A percentile compares a stretch with the other conserved stretches of the same genome.
Conservation (phyloP, 1,284 basidiomycete genomes). For the Ganoderma lingzhi region DNA sequence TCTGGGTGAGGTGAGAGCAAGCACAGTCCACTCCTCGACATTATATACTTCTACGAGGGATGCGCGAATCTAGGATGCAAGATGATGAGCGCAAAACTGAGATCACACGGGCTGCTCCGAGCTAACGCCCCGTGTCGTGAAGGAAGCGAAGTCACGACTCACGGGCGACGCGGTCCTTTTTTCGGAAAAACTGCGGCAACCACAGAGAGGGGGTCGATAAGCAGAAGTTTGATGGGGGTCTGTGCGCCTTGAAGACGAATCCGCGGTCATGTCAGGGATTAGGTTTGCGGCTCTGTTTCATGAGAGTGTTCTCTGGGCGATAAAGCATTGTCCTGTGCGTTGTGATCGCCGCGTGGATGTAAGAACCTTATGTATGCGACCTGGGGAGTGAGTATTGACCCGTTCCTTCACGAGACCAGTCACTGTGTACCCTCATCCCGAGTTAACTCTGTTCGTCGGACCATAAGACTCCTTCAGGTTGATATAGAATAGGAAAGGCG, state of each 20-base stretch:
- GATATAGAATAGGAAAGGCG: neutral
- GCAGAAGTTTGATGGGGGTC: slow-evolving; percentile 8
- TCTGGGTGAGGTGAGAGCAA: slow-evolving; percentile 23
- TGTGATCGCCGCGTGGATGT: neutral
- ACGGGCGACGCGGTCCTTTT: slow-evolving; percentile 33
- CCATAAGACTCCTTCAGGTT: neutral
- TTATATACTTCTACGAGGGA: slow-evolving; percentile 29
- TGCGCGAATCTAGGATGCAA: slow-evolving; percentile 25
- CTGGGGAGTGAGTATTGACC: neutral
- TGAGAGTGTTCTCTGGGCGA: neutral
- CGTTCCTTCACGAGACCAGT: neutral
- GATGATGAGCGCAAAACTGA: slow-evolving; percentile 21
- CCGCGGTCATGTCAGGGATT: slow-evolving; percentile 1
- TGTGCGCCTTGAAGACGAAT: neutral
- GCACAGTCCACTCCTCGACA: slow-evolving; percentile 10
- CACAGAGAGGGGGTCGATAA: slow-evolving; percentile 29
- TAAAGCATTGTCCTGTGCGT: neutral
- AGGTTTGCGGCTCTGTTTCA: slow-evolving; percentile 10
- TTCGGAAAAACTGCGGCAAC: slow-evolving; percentile 39
- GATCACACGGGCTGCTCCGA: slow-evolving; percentile 38
- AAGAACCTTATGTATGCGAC: neutral
- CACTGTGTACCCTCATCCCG: neutral
- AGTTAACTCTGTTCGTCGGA: neutral
- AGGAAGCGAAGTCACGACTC: slow-evolving; percentile 27
- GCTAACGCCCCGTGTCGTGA: slow-evolving; percentile 32